Evolutionary conservation across 1,139 yeast species (phyloP).

Genomic region (Cylindricascospora bacillispora): DNA sequence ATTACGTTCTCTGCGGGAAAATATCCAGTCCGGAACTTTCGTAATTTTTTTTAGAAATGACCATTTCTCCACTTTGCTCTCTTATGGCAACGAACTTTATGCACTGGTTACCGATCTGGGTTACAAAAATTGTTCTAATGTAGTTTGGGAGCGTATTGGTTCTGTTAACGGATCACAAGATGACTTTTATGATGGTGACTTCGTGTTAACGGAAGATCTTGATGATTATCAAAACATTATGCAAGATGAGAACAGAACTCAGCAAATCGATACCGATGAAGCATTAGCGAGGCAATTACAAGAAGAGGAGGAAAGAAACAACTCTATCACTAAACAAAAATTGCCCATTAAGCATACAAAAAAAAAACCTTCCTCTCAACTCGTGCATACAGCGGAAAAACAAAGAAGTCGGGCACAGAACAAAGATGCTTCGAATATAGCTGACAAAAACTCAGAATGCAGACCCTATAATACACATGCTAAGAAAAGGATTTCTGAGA

Average conservation of each 20-base stretch:
- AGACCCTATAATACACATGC: no score
- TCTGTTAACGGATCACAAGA: slow-evolving; percentile 58
- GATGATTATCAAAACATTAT: neutral
- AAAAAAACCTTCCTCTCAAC: no score
- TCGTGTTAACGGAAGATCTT: slow-evolving; percentile 28
- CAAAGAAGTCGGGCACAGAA: slow-evolving; percentile 4
- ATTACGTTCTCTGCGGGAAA: slow-evolving; percentile 29
- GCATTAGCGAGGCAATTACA: slow-evolving; percentile 20
- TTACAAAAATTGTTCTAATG: slow-evolving; percentile 33
- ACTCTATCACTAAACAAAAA: slow-evolving; percentile 8
- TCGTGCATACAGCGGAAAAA: no score
- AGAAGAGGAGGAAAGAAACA: slow-evolving; percentile 19
- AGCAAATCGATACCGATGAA: slow-evolving; percentile 15
- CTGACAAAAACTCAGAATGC: no score
- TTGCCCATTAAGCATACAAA: slow-evolving; percentile 4
- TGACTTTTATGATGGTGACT: slow-evolving; percentile 50
- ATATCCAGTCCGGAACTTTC: slow-evolving; percentile 37
- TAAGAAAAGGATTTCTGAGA: no score
- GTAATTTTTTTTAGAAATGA: slow-evolving; percentile 72
- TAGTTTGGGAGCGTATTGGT: slow-evolving; percentile 68
- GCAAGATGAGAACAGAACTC: slow-evolving; percentile 3
- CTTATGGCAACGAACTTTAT: slow-evolving; percentile 39
- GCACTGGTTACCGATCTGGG: slow-evolving; percentile 64
- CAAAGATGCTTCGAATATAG: no score
- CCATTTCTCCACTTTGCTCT: slow-evolving; percentile 65